These are phyloP conservation scores for Bipolaris victoriae DNA, from an alignment of 2,329 filamentous ascomycete genomes.

Conservation along the genomic window DNA sequence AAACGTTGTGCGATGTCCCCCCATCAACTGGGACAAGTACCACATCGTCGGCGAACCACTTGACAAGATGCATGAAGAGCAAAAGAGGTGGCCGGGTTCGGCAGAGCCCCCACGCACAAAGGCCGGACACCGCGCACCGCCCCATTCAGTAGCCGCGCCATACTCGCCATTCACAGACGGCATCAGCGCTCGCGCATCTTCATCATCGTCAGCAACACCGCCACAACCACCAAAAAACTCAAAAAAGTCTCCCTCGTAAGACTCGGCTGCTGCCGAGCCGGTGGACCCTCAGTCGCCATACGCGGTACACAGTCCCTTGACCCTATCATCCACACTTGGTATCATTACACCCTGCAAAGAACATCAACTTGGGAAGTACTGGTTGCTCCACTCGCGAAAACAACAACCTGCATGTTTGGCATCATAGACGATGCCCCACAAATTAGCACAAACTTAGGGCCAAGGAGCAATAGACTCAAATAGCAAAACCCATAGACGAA, in stretches of 20 bases:
- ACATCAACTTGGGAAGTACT: conserved; percentile 31
- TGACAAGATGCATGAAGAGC: conserved; percentile 83
- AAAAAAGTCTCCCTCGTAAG: conserved; percentile 42
- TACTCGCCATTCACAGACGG: conserved; percentile 66
- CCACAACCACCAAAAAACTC: conserved; percentile 33
- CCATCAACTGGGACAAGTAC: conserved; percentile 95
- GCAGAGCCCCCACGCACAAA: conserved; percentile 48
- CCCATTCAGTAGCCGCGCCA: conserved; percentile 62
- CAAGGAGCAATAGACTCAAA: conserved; percentile 25
- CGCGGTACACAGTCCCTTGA: background rate
- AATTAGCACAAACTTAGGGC: conserved; percentile 32
- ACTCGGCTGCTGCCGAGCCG: conserved; percentile 6
- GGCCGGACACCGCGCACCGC: conserved; percentile 51
- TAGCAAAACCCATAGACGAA: conserved; percentile 20
- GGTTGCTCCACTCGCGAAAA: conserved; percentile 32
- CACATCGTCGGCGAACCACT: conserved; percentile 84
- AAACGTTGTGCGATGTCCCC: conserved; percentile 82
- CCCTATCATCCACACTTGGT: background rate
- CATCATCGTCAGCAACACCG: conserved; percentile 14
- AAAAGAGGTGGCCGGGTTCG: conserved; percentile 58
- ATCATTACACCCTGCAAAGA: conserved; percentile 2
- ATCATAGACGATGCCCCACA: conserved; percentile 39
- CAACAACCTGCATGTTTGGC: conserved; percentile 29
- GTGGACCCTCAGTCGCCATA: background rate
- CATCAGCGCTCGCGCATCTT: conserved; percentile 37